Conservation (phyloP, 495 filamentous ascomycete genomes). For the Aspergillus asperescens region DNA sequence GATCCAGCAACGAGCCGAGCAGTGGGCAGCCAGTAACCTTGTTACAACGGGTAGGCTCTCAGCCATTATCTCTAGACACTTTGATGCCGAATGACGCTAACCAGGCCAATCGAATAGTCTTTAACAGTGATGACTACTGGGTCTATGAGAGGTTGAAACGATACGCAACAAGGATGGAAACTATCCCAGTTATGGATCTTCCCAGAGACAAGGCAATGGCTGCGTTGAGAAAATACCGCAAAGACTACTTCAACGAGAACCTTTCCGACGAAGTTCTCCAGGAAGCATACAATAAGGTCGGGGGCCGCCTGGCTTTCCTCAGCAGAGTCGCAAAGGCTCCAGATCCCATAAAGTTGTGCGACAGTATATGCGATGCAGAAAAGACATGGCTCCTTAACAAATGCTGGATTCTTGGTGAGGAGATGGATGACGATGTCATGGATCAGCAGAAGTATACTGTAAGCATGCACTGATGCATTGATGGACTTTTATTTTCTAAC, state of each 20-base stretch:
- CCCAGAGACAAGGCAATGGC: slow-evolving; percentile 67
- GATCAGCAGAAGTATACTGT: slow-evolving; percentile 94
- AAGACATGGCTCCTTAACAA: slow-evolving; percentile 94
- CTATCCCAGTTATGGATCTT: slow-evolving; percentile 76
- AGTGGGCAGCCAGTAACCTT: slow-evolving; percentile 86
- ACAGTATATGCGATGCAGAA: slow-evolving; percentile 72
- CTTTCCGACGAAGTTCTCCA: slow-evolving; percentile 52
- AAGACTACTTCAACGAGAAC: slow-evolving; percentile 60
- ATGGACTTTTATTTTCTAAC: slow-evolving; percentile 7
- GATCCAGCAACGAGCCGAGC: slow-evolving; percentile 90
- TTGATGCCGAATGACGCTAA: not conserved
- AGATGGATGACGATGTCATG: slow-evolving; percentile 99
- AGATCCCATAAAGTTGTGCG: slow-evolving; percentile 73
- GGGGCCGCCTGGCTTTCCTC: slow-evolving; percentile 80
- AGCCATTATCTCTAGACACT: not conserved
- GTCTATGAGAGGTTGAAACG: slow-evolving; percentile 90
- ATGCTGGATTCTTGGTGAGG: slow-evolving; percentile 84
- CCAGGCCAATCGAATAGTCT: slow-evolving; percentile 40
- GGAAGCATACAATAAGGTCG: slow-evolving; percentile 76
- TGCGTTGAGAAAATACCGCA: slow-evolving; percentile 70
- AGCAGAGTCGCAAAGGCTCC: slow-evolving; percentile 75
- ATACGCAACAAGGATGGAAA: slow-evolving; percentile 86
- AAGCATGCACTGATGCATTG: slow-evolving; percentile 25
- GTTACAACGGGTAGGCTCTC: slow-evolving; percentile 59
- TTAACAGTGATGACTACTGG: slow-evolving; percentile 97